Base-by-base conservation (phyloP, 2,329 filamentous ascomycete genomes). In the Anthostomella pinea region DNA sequence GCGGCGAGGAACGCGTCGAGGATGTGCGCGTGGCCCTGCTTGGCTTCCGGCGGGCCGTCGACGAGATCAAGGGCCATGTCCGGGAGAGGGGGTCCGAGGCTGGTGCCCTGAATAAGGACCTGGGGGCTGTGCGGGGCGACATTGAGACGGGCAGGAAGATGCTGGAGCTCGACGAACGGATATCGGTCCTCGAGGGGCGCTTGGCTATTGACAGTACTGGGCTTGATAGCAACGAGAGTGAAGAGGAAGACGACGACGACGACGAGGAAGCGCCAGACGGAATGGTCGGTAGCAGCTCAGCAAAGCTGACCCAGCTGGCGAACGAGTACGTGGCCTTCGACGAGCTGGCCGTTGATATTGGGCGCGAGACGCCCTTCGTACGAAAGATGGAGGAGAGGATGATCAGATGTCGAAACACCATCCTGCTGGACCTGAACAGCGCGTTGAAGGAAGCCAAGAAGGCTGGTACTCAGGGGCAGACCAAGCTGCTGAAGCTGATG, bases 1-100 rank as follows among this genome's bases (percentile, higher is more conserved):
- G 90, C 3, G 94, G 94, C 6, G 90, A 95, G 56, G 91, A 96
- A 54, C 86, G 83, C 59, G 83, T 96, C 1, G 90, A 95, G 58
- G 88, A 94, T 56, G 84, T 97, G 20, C 77, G 87, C 27, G 85
- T 98, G 1, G 88, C 89, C 0, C 65, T 98, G 37, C 62, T 97
- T 42, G 88, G 88, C 0, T 96, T 98, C 54, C 75, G 82, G 42
- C 77, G 90, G 46, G 88, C 93, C 33, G 78, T 96, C 1, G 82
- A 87, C 47, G 81, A 82, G 32, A 74, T 97, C 31, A 81, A 80
- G 56, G 68, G 66, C 8, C 75, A 73, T 13, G 85, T 96, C 0
- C 67, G 70, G 6, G 72, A 75, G 40, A 74, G 83, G 45, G 79
- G 77, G 16, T 63, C 64, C 14, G 83, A 91, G 50, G 77, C 89